Evolutionary conservation across 176 grass and related monocot genomes (phyloP), one percentile per base, ranked within the genome.

Genomic region (Saccharum officinarum): DNA sequence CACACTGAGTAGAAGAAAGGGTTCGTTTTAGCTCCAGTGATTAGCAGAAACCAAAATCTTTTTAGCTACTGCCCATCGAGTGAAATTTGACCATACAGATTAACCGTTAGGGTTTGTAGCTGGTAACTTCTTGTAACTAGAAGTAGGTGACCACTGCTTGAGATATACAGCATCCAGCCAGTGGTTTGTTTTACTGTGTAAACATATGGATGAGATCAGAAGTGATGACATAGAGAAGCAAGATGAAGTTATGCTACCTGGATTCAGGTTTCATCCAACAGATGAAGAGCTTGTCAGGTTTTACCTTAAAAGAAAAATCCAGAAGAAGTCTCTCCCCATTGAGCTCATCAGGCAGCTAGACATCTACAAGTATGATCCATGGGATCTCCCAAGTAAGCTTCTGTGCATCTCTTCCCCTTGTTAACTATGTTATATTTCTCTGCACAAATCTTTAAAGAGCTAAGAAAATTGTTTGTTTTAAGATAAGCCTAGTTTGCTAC

Each of bases 361-460:
- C 72, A 99, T 96, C 86, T 99, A 99, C 92, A 99, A 99, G 78
- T 94, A 94, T 80, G 97, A 99, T 92, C 94, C 97, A 92, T 96
- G 97, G 94, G 97, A 99, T 94, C 94, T 99, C 88, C 94, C 97
- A 96, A 99, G 97, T 99, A 99, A 89, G 92, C 74, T 87, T 83
- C 49, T 26, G 10, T 82, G 28, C 72, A 59, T n/a, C 47, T 76
- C 47, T 59, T 37, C 17, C 28, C 75, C 59, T 69, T 37, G 20
- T 80, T 54, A 69, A 79, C 52, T 66, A 59, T 18, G 13, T 63
- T 75, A 12, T 70, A 1, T 49, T 80, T 55, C 34, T 39, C 49
- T 71, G 49, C 67, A 71, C 4, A 59, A 82, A 59, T 82, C 22
- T 76, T 70, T 50, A 75, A 83, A 83, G 38, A 75, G 17, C 45